Base-by-base conservation (phyloP, 441 rosid species). In the Pelargonium citronellum region DNA sequence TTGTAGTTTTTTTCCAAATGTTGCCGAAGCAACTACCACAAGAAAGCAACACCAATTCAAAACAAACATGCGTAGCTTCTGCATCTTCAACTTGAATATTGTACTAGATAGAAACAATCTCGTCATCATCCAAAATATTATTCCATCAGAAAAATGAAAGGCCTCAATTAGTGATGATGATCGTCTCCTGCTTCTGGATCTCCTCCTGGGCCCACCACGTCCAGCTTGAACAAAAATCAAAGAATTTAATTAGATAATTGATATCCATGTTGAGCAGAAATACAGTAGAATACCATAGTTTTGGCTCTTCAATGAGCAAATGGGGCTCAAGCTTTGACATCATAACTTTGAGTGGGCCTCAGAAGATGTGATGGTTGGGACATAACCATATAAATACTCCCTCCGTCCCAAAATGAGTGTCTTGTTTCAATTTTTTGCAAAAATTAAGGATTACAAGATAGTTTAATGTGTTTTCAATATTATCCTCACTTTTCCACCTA, bases 131-230 rank as follows among this genome's bases (percentile, higher is more conserved):
- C 79, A 74, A 55, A 68, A 53, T 66, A 81, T 85, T 79, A 81
- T 87, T 83, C 79, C 84, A 69, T 39, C 39, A 61, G 72, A 68
- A 74, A 78, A 78, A 73, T 8, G 34, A 49, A 75, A 66, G 46
- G 72, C 69, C 71, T 72, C 30, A 60, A 80, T 79, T 67, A 86
- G 73, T 90, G 92, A 72, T 82, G 80, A 30, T 87, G 67, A 15
- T 89, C 86, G 4, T 86, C 91, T 20, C 87, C 87, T 70, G 90
- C 99, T 75, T 89, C 92, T 0, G 97, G 97, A 24, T 95, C 87
- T 73, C 96, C 99, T 62, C 99, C 97, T 7, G 96, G 96, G 61
- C 99, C 97, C 61, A 87, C 96, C 72, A 91, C 97, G 80, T 94
- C 94, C 77, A 94, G 87, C 97, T 94, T 91, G 79, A 72, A 77